These are phyloP conservation scores for maize (Zea mays) DNA, from an alignment of 176 grass and related monocot genomes.

Conservation along the genomic window Zm-B73-REFERENCE-NAM-5.0 NC_050105.1:8091001-8091500, in stretches of 20 bases:
- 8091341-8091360: slow-evolving; percentile 41
- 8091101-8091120: slow-evolving; percentile 56
- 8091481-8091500: slow-evolving; percentile 65
- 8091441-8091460: slow-evolving; percentile 56
- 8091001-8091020: slow-evolving; percentile 55
- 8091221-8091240: slow-evolving; percentile 31
- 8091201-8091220: slow-evolving; percentile 49
- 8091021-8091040: slow-evolving; percentile 52
- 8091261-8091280: slow-evolving; percentile 57
- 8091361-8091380: slow-evolving; percentile 68
- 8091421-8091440: slow-evolving; percentile 53
- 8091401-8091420: slow-evolving; percentile 51
- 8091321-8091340: slow-evolving; percentile 46
- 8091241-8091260: slow-evolving; percentile 62
- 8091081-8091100: slow-evolving; percentile 34
- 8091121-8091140: slow-evolving; percentile 52
- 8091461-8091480: slow-evolving; percentile 68
- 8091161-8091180: slow-evolving; percentile 62
- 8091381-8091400: slow-evolving; percentile 65
- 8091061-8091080: slow-evolving; percentile 60
- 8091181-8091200: slow-evolving; percentile 33
- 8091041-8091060: slow-evolving; percentile 34
- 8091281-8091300: slow-evolving; percentile 50
- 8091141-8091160: slow-evolving; percentile 82
- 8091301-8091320: slow-evolving; percentile 62